Evolutionary conservation across 768 basidiomycete species (phyloP).

Genomic region (Mycena alexandri): DNA sequence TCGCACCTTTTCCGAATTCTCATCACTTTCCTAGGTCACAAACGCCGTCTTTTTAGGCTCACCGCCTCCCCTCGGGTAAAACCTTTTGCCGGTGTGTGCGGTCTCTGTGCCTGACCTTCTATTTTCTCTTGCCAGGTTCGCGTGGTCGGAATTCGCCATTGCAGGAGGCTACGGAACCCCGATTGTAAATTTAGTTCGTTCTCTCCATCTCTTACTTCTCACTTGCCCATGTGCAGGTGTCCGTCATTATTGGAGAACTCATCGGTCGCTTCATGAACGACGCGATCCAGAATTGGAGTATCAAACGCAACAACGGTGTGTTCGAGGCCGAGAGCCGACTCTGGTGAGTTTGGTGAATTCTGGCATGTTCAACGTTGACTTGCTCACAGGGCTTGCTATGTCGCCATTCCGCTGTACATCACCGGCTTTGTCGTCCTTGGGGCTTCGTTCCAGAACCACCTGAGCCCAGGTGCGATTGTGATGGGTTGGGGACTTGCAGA

Average conservation of each 20-base stretch:
- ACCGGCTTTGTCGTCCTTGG: conserved; percentile 67
- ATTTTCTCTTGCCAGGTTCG: no score
- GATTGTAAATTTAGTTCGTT: conserved; percentile 53
- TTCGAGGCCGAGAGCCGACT: conserved; percentile 71
- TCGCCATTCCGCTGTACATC: conserved; percentile 65
- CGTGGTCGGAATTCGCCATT: conserved; percentile 50
- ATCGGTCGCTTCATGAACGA: conserved; percentile 67
- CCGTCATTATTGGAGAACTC: conserved; percentile 65
- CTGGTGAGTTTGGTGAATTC: conserved; percentile 50
- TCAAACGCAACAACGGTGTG: conserved; percentile 65
- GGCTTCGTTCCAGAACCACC: conserved; percentile 60
- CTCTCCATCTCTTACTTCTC: not conserved
- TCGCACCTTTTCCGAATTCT: not conserved
- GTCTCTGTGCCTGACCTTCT: no score
- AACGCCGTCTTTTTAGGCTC: conserved; percentile 73
- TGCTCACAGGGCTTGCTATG: conserved; percentile 59
- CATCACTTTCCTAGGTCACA: conserved; percentile 59
- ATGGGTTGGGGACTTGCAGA: conserved; percentile 69
- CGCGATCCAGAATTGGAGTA: conserved; percentile 59
- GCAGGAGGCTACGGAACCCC: conserved; percentile 68
- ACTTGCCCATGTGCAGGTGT: conserved; percentile 51
- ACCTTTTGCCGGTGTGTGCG: conserved; percentile 47
- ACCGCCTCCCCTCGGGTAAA: conserved; percentile 66
- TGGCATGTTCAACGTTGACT: not conserved
- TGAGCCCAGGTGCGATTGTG: conserved; percentile 59